Conservation (phyloP, 2,329 filamentous ascomycete species). For the Penicillium sp. region DNA sequence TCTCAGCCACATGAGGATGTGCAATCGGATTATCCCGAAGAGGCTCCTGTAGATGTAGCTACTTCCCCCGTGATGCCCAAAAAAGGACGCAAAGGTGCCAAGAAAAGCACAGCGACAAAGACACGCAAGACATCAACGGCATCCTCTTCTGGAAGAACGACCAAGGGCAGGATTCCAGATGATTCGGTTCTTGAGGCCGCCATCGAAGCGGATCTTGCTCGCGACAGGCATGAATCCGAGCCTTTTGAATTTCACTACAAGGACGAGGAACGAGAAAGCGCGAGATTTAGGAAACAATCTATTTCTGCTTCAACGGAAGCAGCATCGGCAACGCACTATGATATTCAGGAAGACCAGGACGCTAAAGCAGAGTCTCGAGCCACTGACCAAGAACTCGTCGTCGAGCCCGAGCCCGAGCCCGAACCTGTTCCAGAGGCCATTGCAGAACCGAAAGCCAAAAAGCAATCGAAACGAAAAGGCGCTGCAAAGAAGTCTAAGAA, state of each 20-base stretch:
- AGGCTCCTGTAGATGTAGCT: constrained; percentile 16
- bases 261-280: constrained; percentile 11
- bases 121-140: constrained; percentile 49
- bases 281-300: constrained; percentile 11
- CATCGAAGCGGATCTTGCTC: constrained; percentile 62
- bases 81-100: constrained; percentile 42
- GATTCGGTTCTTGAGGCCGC: constrained; percentile 65
- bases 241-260: constrained; percentile 15
- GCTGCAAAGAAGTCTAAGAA: constrained; percentile 15
- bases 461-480: constrained; percentile 14
- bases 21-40: constrained; percentile 32
- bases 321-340: background rate
- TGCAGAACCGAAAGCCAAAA: constrained; percentile 10
- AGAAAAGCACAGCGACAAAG: constrained; percentile 38
- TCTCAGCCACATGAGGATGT: constrained; percentile 33
- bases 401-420: background rate
- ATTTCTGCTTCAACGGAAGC: constrained; percentile 3
- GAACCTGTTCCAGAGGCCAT: background rate
- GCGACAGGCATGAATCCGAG: constrained; percentile 51
- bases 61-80: constrained; percentile 34
- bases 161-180: constrained; percentile 48
- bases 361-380: background rate
- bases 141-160: constrained; percentile 46
- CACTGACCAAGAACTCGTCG: background rate
- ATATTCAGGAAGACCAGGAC: background rate